Conservation (phyloP, 331 rosid genomes). For the Saraca asoca region DNA sequence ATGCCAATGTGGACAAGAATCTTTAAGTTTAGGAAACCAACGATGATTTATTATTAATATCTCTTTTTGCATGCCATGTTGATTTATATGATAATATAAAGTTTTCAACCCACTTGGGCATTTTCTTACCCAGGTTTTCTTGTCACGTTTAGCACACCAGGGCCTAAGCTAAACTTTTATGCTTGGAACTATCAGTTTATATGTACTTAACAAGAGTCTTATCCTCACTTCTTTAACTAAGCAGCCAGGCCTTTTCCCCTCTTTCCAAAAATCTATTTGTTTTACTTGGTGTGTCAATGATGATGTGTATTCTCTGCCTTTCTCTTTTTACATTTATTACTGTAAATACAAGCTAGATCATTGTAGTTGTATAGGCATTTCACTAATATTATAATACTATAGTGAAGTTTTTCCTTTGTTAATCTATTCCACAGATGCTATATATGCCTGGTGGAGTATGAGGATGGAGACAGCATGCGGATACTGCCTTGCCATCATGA, state of each 20-base stretch:
- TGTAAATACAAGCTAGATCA: slow-evolving; percentile 9
- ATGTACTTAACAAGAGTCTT: slow-evolving; percentile 7
- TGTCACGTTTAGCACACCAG: background rate
- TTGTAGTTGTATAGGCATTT: background rate
- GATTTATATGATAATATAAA: background rate
- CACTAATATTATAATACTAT: slow-evolving; percentile 5
- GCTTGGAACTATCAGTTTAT: background rate
- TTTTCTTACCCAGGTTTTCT: background rate
- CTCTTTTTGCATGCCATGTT: slow-evolving; percentile 5
- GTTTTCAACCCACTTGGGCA: background rate
- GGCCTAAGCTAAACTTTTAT: background rate
- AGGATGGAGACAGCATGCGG: slow-evolving; percentile 91
- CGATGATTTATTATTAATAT: background rate
- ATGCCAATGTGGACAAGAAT: slow-evolving; percentile 5
- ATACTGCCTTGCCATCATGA: slow-evolving; percentile 92
- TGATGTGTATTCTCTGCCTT: background rate
- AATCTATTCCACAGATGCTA: slow-evolving; percentile 66
- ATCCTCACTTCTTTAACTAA: background rate
- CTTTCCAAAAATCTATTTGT: background rate
- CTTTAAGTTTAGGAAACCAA: background rate
- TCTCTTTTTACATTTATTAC: background rate
- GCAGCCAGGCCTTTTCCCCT: background rate
- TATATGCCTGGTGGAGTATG: slow-evolving; percentile 99
- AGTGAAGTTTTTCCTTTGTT: slow-evolving; percentile 26
- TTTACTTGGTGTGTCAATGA: background rate